Base-by-base conservation (phyloP, 2,329 filamentous ascomycete species). In the Trichoderma sp. region DNA sequence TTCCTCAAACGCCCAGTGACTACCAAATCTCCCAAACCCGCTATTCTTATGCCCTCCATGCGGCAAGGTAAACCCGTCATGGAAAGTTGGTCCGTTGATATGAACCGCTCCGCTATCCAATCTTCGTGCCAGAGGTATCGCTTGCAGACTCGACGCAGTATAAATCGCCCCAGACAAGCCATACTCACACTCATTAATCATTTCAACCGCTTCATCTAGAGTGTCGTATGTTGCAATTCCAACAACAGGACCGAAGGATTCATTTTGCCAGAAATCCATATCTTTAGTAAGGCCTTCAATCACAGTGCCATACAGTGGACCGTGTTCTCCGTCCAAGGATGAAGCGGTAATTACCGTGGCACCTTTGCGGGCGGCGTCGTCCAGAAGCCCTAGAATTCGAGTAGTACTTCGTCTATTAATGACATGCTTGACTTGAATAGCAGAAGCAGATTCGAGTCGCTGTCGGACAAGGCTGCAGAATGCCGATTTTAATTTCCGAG, bases 21-120 rank as follows among this genome's bases (percentile, higher is more conserved):
- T 72, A 7, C 79, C 79, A 69, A 80, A 80, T 50, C 79, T 33
- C 4, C 79, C 79, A 71, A 74, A 80, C 24, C 79, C 79, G 68
- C 79, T 79, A 31, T 78, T 74, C 31, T 78, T 76, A 66, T 74
- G 45, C 1, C 79, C 79, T n/a, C 79, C 79, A 72, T 80, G 79
- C 1, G 79, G 79, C 24, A 80, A 63, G 16, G 71, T 75, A 7
- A 41, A n/a, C 68, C 78, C 79, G 64, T 79, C 79, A 73, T 80
- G 78, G 6, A 80, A 76, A 77, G 50, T 80, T 8, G 64, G 27
- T 14, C 74, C 77, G 50, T 80, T 79, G 24, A 80, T 77, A 73
- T 80, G 79, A 14, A 77, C 67, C 8, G 79, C 79, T 6, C 75
- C 76, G n/a, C 76, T 75, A 1, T 77, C 65, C 5, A 80, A 29